phyloP scores from a whole-genome alignment of 192 early-diverging fungal species.

The Paraglomus brasilianum region DNA sequence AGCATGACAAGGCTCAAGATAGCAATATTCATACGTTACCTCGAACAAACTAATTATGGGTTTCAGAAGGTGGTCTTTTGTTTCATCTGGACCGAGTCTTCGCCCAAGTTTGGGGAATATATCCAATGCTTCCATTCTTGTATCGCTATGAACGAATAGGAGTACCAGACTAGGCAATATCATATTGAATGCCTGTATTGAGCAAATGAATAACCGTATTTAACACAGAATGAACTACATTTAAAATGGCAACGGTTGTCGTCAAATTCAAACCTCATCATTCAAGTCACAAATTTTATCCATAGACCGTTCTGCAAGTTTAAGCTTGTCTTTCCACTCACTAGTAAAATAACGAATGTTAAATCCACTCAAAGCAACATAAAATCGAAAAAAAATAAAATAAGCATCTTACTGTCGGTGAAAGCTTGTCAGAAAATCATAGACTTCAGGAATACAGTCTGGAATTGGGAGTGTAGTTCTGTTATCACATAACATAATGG shows the following conservation, averaged over 20 bases:
- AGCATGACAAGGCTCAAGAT: neutral
- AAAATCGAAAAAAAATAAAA: neutral
- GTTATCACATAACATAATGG: slow-evolving; percentile 42
- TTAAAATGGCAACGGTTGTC: neutral
- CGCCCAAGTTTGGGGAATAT: slow-evolving; percentile 55
- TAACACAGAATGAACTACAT: slow-evolving; percentile 28
- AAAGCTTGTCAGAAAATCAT: slow-evolving; percentile 55
- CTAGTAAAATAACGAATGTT: slow-evolving; percentile 2
- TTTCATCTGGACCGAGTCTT: slow-evolving; percentile 47
- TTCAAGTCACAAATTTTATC: slow-evolving; percentile 26
- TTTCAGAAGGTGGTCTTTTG: slow-evolving; percentile 51
- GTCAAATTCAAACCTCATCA: slow-evolving; percentile 14
- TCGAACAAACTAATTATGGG: slow-evolving; percentile 60
- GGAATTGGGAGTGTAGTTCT: slow-evolving; percentile 47
- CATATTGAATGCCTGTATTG: slow-evolving; percentile 52
- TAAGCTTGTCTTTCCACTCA: slow-evolving; percentile 22
- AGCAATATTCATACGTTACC: slow-evolving; percentile 31
- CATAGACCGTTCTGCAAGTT: slow-evolving; percentile 24
- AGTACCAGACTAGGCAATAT: slow-evolving; percentile 54
- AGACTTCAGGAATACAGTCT: slow-evolving; percentile 52
- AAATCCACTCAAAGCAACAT: neutral
- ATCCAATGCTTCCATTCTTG: slow-evolving; percentile 47
- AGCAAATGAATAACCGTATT: slow-evolving; percentile 48
- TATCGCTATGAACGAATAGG: slow-evolving; percentile 46
- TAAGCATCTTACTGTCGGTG: slow-evolving; percentile 44